Conservation (phyloP, 2,329 filamentous ascomycete species). For the Claviceps fusiformis region DNA sequence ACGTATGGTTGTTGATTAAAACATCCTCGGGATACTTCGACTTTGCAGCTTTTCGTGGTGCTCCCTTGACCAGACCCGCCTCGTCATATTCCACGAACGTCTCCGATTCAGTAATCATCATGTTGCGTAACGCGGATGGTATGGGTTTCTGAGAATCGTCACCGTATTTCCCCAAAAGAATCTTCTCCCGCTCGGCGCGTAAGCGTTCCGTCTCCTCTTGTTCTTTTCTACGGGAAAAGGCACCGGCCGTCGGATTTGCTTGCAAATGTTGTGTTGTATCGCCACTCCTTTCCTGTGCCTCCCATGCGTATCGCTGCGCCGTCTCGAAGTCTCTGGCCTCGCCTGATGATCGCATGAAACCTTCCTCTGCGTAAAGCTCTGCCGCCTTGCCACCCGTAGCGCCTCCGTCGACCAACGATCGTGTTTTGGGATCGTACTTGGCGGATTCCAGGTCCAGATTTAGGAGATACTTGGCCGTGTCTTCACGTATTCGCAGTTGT, state of each 20-base stretch:
- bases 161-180: slow-evolving; percentile 73
- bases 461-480: slow-evolving; percentile 91
- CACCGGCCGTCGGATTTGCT: slow-evolving; percentile 89
- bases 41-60: slow-evolving; percentile 58
- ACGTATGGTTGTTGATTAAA: slow-evolving; percentile 77
- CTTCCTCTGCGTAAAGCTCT: slow-evolving; percentile 78
- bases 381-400: slow-evolving; percentile 70
- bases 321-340: slow-evolving; percentile 87
- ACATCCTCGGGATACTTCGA: slow-evolving; percentile 91
- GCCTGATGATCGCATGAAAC: slow-evolving; percentile 76
- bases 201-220: slow-evolving; percentile 57
- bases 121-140: slow-evolving; percentile 49
- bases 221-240: slow-evolving; percentile 70
- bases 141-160: slow-evolving; percentile 42
- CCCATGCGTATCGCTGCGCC: slow-evolving; percentile 87
- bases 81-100: slow-evolving; percentile 91
- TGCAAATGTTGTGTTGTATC: slow-evolving; percentile 78
- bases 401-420: slow-evolving; percentile 76
- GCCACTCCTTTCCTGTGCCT: slow-evolving; percentile 72
- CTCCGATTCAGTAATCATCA: slow-evolving; percentile 68
- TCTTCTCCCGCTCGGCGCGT: slow-evolving; percentile 52
- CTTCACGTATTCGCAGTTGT: slow-evolving; percentile 83
- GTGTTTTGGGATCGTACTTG: slow-evolving; percentile 93
- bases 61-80: slow-evolving; percentile 77
- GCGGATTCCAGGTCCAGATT: slow-evolving; percentile 94